Conservation (phyloP, 441 rosid species). For the Adansonia rubrostipa region DNA sequence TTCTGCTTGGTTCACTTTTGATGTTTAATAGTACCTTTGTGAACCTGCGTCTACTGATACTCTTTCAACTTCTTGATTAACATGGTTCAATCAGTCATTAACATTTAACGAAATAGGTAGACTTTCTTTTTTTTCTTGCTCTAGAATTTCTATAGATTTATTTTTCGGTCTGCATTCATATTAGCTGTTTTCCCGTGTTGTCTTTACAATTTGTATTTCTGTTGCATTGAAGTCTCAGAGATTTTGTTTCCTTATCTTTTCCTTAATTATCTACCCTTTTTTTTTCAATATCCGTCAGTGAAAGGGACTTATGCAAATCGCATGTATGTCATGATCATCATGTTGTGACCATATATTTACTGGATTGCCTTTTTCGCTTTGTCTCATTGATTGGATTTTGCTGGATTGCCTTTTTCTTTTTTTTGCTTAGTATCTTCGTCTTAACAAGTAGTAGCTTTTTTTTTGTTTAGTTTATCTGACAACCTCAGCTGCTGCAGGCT, state of each 20-base stretch:
- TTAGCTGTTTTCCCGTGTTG: neutral
- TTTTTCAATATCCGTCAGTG: neutral
- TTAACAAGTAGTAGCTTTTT: neutral
- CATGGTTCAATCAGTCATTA: neutral
- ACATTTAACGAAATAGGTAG: too few relatives aligned
- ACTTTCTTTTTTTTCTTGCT: neutral
- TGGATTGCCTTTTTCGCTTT: neutral
- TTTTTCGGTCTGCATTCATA: neutral
- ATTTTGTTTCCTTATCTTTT: neutral
- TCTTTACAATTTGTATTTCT: neutral
- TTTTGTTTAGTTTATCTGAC: neutral
- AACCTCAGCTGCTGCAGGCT: constrained; percentile 9
- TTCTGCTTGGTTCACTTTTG: neutral
- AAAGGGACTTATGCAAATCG: neutral
- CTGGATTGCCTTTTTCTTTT: neutral
- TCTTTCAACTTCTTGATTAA: too few relatives aligned
- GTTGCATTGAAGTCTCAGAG: neutral
- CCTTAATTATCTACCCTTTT: neutral
- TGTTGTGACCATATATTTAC: neutral
- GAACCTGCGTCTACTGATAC: neutral
- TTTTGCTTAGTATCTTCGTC: neutral
- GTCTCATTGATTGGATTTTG: neutral
- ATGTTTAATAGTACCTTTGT: neutral
- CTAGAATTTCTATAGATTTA: neutral
- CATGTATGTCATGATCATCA: neutral